A percentile compares a stretch with the other conserved stretches of the same genome.
Evolutionary conservation across 1,284 basidiomycete species (phyloP).

Genomic region (Puccinia polysora): DNA sequence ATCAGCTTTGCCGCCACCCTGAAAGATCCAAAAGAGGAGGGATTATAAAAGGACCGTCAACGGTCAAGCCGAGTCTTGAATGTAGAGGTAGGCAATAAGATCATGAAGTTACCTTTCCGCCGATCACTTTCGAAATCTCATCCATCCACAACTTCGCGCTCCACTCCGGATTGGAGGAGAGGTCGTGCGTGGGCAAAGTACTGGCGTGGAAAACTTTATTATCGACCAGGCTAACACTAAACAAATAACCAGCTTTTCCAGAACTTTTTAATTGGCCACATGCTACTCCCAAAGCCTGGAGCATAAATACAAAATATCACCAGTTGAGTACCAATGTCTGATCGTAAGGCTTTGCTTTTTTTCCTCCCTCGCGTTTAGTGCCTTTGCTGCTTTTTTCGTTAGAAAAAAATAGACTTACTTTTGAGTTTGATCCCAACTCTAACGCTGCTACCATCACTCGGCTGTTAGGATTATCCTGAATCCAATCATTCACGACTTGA

Average conservation of each 20-base stretch:
- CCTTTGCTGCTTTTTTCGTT: not conserved
- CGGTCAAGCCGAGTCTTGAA: too few relatives aligned
- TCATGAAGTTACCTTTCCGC: too few relatives aligned
- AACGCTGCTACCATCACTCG: constrained; percentile 24
- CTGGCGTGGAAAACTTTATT: constrained; percentile 81
- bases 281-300: constrained; percentile 58
- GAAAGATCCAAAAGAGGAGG: constrained; percentile 37
- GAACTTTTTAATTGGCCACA: constrained; percentile 59
- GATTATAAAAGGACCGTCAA: too few relatives aligned
- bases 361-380: not conserved
- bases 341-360: not conserved
- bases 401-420: constrained; percentile 1
- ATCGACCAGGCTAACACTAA: constrained; percentile 66
- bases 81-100: too few relatives aligned
- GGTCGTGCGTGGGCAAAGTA: constrained; percentile 60
- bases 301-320: too few relatives aligned
- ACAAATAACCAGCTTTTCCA: constrained; percentile 82
- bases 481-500: constrained; percentile 39
- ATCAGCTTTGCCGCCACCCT: constrained; percentile 90
- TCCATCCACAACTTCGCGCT: constrained; percentile 79
- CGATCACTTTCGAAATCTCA: constrained; percentile 69
- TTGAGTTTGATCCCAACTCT: constrained; percentile 38
- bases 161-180: not conserved
- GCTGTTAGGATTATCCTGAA: constrained; percentile 28
- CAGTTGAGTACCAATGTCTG: too few relatives aligned